These are phyloP conservation scores for Colletotrichum higginsianum DNA, from an alignment of 2,329 filamentous ascomycete species.

Conservation along the genomic window DNA sequence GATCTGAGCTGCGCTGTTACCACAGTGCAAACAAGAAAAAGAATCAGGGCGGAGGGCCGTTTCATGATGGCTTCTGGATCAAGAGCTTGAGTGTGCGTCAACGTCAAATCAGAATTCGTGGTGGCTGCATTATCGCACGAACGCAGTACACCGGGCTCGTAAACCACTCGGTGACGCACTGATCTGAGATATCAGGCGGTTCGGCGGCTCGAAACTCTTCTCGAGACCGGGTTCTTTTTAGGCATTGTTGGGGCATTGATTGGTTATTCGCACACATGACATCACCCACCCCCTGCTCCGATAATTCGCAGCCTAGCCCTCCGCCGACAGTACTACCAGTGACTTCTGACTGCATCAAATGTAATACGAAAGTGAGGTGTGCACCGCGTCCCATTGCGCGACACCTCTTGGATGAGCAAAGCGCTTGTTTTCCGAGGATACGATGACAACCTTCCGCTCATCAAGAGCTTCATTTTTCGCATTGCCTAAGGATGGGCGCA, in stretches of 20 bases:
- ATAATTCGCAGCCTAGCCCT: neutral
- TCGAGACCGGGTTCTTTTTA: slow-evolving; percentile 21
- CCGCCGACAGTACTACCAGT: neutral
- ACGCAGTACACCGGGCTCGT: slow-evolving; percentile 14
- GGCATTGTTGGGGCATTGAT: slow-evolving; percentile 21
- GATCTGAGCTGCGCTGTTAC: slow-evolving; percentile 33
- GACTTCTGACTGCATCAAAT: neutral
- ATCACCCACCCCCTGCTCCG: slow-evolving; percentile 35
- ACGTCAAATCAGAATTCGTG: slow-evolving; percentile 8
- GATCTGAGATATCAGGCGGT: slow-evolving; percentile 9
- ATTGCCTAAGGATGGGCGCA: slow-evolving; percentile 13
- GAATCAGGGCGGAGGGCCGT: slow-evolving; percentile 33
- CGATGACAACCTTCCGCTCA: neutral
- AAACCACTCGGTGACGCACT: slow-evolving; percentile 8
- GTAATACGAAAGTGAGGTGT: neutral
- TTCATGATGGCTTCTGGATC: slow-evolving; percentile 32
- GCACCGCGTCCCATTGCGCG: neutral
- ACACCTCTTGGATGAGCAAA: neutral
- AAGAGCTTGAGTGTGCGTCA: neutral
- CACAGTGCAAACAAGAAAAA: slow-evolving; percentile 32
- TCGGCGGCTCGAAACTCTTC: slow-evolving; percentile 8
- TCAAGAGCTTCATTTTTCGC: neutral
- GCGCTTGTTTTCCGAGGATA: slow-evolving; percentile 6
- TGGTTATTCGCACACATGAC: slow-evolving; percentile 23
- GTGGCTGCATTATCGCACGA: neutral